A percentile compares a stretch with the other conserved stretches of the same genome.
Conservation (phyloP, 768 basidiomycete genomes). For the Termitomyces sp. region DNA sequence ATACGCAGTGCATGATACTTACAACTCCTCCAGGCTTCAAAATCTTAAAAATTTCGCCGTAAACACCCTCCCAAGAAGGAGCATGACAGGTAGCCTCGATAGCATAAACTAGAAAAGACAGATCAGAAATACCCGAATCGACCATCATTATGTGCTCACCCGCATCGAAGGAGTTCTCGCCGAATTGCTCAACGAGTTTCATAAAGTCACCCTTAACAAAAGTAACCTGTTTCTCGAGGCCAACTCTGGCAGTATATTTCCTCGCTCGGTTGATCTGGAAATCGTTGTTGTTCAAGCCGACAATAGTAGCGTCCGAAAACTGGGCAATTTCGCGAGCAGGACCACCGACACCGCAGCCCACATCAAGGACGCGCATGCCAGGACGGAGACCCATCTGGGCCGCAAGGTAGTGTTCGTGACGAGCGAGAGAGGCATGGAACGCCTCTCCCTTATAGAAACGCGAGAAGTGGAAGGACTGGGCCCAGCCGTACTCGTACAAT, state of each 20-base stretch:
- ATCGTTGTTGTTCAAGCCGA: slow-evolving; percentile 94
- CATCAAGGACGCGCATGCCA: slow-evolving; percentile 95
- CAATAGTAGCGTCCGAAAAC: slow-evolving; percentile 81
- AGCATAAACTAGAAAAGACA: slow-evolving; percentile 68
- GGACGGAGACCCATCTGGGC: slow-evolving; percentile 79
- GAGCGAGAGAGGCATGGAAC: slow-evolving; percentile 71
- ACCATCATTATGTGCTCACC: slow-evolving; percentile 42
- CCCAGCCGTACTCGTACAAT: slow-evolving; percentile 94
- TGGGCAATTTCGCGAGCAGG: slow-evolving; percentile 94
- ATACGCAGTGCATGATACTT: slow-evolving; percentile 27
- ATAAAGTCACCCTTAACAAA: slow-evolving; percentile 97
- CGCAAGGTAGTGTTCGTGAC: slow-evolving; percentile 97
- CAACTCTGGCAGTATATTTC: slow-evolving; percentile 74
- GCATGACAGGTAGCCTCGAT: slow-evolving; percentile 99
- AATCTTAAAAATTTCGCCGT: slow-evolving; percentile 88
- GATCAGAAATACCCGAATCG: not conserved
- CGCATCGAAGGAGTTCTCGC: slow-evolving; percentile 91
- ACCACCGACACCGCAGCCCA: slow-evolving; percentile 97
- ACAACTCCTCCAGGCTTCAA: slow-evolving; percentile 96
- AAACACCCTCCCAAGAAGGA: slow-evolving; percentile 93
- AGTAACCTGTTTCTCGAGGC: slow-evolving; percentile 70
- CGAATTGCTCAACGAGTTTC: slow-evolving; percentile 89
- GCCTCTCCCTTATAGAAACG: slow-evolving; percentile 93
- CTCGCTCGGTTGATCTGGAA: slow-evolving; percentile 90
- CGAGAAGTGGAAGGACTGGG: slow-evolving; percentile 91